A percentile compares a stretch with the other conserved stretches of the same genome.
Conservation (phyloP, 2,329 filamentous ascomycete species). For the Pestalotiopsis fici region DNA sequence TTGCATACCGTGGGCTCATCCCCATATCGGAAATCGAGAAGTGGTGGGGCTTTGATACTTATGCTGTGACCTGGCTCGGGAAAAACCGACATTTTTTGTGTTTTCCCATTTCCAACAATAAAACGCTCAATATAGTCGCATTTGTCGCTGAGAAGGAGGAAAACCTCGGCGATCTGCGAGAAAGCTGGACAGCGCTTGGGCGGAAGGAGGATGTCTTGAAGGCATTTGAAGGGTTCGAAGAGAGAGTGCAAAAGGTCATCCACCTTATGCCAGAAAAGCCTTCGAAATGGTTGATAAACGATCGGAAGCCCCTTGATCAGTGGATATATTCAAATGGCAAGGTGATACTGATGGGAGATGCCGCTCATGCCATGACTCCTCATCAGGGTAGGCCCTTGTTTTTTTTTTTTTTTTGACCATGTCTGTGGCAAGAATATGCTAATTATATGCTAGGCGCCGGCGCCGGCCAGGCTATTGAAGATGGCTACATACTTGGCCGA, state of each 20-base stretch:
- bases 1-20: constrained; percentile 23
- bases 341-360: constrained; percentile 46
- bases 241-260: constrained; percentile 2
- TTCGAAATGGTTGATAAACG: constrained; percentile 3
- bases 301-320: neutral
- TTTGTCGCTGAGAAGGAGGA: constrained; percentile 31
- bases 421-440: neutral
- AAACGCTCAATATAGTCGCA: constrained; percentile 35
- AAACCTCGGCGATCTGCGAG: constrained; percentile 30
- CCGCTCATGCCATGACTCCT: constrained; percentile 49
- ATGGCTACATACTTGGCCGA: constrained; percentile 31
- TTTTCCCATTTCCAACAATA: constrained; percentile 35
- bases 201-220: constrained; percentile 15
- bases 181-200: constrained; percentile 34
- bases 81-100: constrained; percentile 35
- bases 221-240: constrained; percentile 1
- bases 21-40: constrained; percentile 16
- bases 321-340: constrained; percentile 24
- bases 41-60: constrained; percentile 27
- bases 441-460: constrained; percentile 38
- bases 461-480: constrained; percentile 43
- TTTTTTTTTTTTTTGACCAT: no score
- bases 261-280: constrained; percentile 2
- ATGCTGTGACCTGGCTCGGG: constrained; percentile 30
- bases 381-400: constrained; percentile 16